phyloP scores from a whole-genome alignment of 345 rosid species.

The Citrus sp. region DNA sequence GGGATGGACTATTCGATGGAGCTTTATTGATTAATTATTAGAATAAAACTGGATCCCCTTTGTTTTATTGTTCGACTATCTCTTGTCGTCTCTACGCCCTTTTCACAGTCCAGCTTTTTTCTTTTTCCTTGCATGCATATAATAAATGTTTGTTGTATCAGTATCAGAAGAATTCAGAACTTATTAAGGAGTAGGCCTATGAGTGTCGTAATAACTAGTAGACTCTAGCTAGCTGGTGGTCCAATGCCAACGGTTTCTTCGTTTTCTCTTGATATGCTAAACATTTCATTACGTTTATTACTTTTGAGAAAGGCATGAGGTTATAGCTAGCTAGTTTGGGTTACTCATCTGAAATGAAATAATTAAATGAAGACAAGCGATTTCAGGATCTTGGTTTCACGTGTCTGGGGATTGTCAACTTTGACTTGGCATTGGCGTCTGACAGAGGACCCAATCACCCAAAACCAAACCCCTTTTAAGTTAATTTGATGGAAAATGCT shows the following conservation, averaged over 20 bases:
- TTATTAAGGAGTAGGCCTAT: background rate
- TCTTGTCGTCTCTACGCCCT: background rate
- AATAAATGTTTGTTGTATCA: background rate
- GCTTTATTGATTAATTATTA: too few species aligned
- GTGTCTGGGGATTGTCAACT: slow-evolving; percentile 6
- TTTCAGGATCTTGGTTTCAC: background rate
- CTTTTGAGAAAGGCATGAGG: background rate
- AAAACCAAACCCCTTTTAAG: background rate
- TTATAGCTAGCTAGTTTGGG: background rate
- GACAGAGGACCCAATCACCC: background rate
- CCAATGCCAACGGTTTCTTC: background rate
- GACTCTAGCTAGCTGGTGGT: background rate
- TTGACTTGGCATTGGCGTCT: background rate
- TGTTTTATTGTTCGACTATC: background rate
- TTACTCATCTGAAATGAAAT: background rate
- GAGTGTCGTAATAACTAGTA: background rate
- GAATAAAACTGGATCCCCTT: too few species aligned
- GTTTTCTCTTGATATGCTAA: background rate
- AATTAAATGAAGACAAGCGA: background rate
- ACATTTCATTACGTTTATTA: background rate
- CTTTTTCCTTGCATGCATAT: background rate
- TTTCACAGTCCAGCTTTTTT: background rate
- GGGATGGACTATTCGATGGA: too few species aligned
- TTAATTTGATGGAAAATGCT: too few species aligned
- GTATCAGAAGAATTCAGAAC: background rate